Evolutionary conservation across 2,329 filamentous ascomycete genomes (phyloP).

Genomic region (Paraphaeosphaeria minitans): DNA sequence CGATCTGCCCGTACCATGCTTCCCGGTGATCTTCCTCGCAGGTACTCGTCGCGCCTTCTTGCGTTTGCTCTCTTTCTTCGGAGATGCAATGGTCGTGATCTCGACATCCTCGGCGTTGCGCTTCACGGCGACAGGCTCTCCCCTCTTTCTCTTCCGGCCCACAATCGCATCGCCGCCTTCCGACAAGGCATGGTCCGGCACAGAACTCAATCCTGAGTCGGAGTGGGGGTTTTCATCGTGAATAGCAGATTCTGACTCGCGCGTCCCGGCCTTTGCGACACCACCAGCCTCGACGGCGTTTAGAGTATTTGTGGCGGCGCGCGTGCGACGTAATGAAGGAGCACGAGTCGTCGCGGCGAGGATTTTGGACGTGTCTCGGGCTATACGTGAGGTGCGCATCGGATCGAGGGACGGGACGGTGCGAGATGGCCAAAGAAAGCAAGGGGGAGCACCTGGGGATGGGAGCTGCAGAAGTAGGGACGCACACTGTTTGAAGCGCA

Average conservation of each 20-base stretch:
- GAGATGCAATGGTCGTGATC: constrained; percentile 24
- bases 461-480: not conserved
- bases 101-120: constrained; percentile 29
- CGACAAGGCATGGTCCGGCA: constrained; percentile 31
- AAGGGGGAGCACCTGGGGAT: not conserved
- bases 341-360: constrained; percentile 37
- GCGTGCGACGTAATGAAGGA: constrained; percentile 39
- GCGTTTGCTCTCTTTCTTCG: constrained; percentile 29
- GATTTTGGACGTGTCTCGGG: constrained; percentile 43
- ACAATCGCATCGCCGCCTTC: constrained; percentile 24
- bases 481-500: not conserved
- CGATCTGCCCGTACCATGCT: constrained; percentile 18
- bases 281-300: constrained; percentile 22
- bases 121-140: constrained; percentile 40
- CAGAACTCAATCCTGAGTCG: constrained; percentile 42
- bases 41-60: constrained; percentile 46
- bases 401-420: not conserved
- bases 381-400: constrained; percentile 47
- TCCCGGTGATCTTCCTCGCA: constrained; percentile 40
- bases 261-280: constrained; percentile 17
- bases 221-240: constrained; percentile 18
- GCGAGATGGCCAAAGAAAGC: constrained; percentile 9
- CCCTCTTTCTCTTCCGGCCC: constrained; percentile 56
- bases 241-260: constrained; percentile 20
- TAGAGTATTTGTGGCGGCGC: constrained; percentile 32